Conservation (phyloP, 2,329 filamentous ascomycete species). For the Colletotrichum navitas region DNA sequence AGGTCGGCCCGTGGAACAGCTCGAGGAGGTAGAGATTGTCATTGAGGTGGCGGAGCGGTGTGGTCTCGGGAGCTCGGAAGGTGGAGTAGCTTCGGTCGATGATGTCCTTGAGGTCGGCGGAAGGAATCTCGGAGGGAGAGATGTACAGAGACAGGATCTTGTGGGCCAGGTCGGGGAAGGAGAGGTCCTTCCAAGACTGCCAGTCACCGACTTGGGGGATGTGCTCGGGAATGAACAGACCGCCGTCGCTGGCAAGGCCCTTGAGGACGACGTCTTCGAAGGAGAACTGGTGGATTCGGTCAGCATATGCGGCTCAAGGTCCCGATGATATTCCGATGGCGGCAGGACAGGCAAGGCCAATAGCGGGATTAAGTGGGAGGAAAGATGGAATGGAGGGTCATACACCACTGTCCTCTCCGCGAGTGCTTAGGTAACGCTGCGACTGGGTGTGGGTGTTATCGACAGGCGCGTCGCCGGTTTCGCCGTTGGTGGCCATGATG, state of each 20-base stretch:
- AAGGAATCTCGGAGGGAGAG: slow-evolving; percentile 83
- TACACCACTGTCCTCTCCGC: slow-evolving; percentile 64
- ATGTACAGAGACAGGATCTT: slow-evolving; percentile 91
- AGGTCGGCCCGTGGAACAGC: slow-evolving; percentile 95
- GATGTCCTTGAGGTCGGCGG: slow-evolving; percentile 83
- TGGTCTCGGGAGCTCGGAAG: slow-evolving; percentile 84
- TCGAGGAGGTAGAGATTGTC: slow-evolving; percentile 88
- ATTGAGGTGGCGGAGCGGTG: slow-evolving; percentile 83
- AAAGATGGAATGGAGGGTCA: slow-evolving; percentile 39
- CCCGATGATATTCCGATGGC: slow-evolving; percentile 2
- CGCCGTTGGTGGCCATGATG: slow-evolving; percentile 58
- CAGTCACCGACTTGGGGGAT: slow-evolving; percentile 76
- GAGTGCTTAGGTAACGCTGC: slow-evolving; percentile 65
- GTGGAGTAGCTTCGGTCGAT: slow-evolving; percentile 89
- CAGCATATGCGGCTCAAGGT: slow-evolving; percentile 18
- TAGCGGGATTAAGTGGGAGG: background rate
- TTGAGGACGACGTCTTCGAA: slow-evolving; percentile 94
- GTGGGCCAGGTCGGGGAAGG: slow-evolving; percentile 85
- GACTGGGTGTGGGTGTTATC: slow-evolving; percentile 57
- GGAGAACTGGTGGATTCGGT: slow-evolving; percentile 70
- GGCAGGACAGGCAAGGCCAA: slow-evolving; percentile 9
- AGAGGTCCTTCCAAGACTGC: slow-evolving; percentile 82
- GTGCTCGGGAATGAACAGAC: slow-evolving; percentile 88
- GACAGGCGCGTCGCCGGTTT: slow-evolving; percentile 43
- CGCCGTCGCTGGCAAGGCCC: slow-evolving; percentile 87